Evolutionary conservation across 768 basidiomycete species (phyloP).

Genomic region (Tremella mesenterica): DNA sequence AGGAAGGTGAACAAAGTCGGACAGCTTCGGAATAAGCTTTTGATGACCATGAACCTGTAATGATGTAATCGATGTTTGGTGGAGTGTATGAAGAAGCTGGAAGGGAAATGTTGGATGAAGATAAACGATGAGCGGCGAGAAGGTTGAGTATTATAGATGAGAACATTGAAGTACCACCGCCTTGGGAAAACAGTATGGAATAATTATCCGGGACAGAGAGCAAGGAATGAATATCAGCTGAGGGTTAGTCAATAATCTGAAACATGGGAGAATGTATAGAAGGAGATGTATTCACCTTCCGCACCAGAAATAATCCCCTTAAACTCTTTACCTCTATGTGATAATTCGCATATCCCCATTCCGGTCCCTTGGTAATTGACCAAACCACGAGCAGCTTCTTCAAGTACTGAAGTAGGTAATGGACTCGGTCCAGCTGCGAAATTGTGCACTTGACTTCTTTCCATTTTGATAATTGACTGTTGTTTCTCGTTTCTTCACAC

Average conservation of each 20-base stretch:
- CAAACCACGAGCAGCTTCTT: constrained; percentile 73
- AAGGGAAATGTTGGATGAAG: constrained; percentile 51
- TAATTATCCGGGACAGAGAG: constrained; percentile 76
- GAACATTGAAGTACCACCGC: constrained; percentile 87
- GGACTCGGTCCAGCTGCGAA: constrained; percentile 93
- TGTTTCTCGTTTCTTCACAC: too few species aligned
- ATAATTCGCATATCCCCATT: constrained; percentile 92
- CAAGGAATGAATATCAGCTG: constrained; percentile 62
- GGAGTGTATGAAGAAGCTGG: constrained; percentile 35
- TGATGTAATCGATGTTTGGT: constrained; percentile 66
- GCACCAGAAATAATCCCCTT: constrained; percentile 54
- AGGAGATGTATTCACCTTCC: constrained; percentile 33
- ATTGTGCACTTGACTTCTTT: constrained; percentile 57
- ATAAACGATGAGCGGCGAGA: constrained; percentile 70
- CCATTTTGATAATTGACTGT: too few species aligned
- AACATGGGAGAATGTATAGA: neutral
- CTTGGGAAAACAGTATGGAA: constrained; percentile 82
- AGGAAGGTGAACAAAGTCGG: constrained; percentile 59
- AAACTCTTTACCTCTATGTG: constrained; percentile 89
- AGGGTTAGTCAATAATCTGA: neutral
- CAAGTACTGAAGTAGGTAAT: constrained; percentile 73
- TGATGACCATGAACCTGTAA: constrained; percentile 88
- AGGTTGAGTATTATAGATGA: constrained; percentile 86
- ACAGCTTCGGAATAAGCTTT: constrained; percentile 75
- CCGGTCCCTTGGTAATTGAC: constrained; percentile 84